A percentile compares a stretch with the other conserved stretches of the same genome.
Conservation (phyloP, 768 basidiomycete species). For the Punctularia strigosozonata region DNA sequence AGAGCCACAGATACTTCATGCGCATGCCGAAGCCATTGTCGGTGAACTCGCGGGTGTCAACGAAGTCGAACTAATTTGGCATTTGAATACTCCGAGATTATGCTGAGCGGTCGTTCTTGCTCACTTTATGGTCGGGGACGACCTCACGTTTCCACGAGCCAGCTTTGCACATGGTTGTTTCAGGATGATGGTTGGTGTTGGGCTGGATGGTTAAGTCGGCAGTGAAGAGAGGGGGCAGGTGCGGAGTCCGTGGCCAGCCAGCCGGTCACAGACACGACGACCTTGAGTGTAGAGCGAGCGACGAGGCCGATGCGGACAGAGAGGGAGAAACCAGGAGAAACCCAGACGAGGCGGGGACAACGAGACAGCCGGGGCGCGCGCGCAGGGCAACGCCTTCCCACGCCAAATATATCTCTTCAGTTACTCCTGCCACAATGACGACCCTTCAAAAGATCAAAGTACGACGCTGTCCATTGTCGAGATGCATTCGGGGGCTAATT, state of each 20-base stretch:
- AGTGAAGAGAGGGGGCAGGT: constrained; percentile 10
- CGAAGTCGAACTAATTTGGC: constrained; percentile 80
- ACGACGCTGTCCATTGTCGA: constrained; percentile 10
- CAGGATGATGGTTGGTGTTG: constrained; percentile 14
- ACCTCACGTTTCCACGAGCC: constrained; percentile 94
- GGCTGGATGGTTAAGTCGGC: constrained; percentile 8
- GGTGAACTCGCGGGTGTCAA: constrained; percentile 87
- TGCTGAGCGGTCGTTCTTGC: constrained; percentile 12
- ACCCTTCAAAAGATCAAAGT: constrained; percentile 89
- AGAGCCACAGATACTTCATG: constrained; percentile 89
- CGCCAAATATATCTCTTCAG: too few relatives aligned
- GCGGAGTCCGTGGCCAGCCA: constrained; percentile 31
- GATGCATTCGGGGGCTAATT: constrained; percentile 5
- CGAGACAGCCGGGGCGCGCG: too few relatives aligned
- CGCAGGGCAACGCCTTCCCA: too few relatives aligned
- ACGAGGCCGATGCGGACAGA: constrained; percentile 11
- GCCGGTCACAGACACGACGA: too few relatives aligned
- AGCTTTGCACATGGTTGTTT: constrained; percentile 49
- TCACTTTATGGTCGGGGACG: constrained; percentile 94
- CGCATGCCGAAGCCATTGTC: constrained; percentile 82
- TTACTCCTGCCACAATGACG: constrained; percentile 51
- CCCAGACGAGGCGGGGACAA: too few relatives aligned
- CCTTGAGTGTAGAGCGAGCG: constrained; percentile 1
- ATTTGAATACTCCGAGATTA: neutral
- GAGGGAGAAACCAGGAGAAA: too few relatives aligned